Conservation (phyloP, 306 rosid species). For the Herpetospermum pedunculosum region DNA sequence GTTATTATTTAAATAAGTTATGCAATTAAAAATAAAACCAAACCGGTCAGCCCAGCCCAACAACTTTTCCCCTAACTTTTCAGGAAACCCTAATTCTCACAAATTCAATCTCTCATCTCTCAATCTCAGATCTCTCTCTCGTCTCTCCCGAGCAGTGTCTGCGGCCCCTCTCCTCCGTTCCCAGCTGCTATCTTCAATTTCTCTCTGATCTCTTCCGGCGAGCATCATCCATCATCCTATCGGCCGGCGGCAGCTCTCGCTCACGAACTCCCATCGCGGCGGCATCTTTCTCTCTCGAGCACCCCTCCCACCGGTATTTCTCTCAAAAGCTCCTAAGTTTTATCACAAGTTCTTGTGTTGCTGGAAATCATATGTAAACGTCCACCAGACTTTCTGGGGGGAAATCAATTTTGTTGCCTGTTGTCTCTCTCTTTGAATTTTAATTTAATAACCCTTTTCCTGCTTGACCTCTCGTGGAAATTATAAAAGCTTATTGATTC, state of each 20-base stretch:
- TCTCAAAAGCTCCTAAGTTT: neutral
- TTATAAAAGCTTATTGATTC: neutral
- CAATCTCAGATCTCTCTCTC: neutral
- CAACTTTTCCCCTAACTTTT: neutral
- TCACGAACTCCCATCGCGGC: neutral
- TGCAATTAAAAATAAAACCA: neutral
- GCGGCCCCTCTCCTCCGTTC: neutral
- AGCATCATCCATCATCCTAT: neutral
- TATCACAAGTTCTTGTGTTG: neutral
- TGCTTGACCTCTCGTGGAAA: neutral
- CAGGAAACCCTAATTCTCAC: constrained; percentile 1
- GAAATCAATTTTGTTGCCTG: neutral
- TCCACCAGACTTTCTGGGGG: neutral
- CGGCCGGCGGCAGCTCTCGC: neutral
- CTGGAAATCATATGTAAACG: neutral
- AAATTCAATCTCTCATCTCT: neutral
- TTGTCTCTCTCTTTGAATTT: neutral
- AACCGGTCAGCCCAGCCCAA: neutral
- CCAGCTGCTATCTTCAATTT: neutral
- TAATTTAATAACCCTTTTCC: neutral
- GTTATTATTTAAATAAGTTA: too few species aligned
- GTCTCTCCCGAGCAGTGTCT: neutral
- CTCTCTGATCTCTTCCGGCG: neutral
- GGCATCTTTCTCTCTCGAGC: neutral
- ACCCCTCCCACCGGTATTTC: neutral